Percentiles rank a stretch among this genome's conserved stretches.
phyloP scores from a whole-genome alignment of 805 yeast species.

The Zygoascus bituminiphila region DNA sequence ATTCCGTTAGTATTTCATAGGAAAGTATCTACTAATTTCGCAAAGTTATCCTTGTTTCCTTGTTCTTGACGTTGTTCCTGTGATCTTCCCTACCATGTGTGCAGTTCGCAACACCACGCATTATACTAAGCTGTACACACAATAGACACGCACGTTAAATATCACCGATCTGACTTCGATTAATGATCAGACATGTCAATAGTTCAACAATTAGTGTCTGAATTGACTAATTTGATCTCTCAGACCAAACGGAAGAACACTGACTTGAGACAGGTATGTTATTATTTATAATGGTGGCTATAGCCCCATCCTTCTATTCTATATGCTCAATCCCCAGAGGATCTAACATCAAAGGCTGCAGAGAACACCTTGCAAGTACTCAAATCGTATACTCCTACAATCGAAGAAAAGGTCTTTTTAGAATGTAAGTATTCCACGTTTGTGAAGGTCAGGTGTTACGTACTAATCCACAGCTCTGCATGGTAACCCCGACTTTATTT shows the following conservation, averaged over 20 bases:
- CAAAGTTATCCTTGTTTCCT: no score
- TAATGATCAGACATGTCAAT: constrained; percentile 40
- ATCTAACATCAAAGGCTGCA: constrained; percentile 27
- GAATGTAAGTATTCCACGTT: constrained; percentile 16
- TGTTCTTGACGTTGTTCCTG: no score
- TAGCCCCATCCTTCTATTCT: no score
- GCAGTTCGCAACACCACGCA: no score
- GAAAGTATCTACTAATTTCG: no score
- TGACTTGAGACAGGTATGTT: constrained; percentile 53
- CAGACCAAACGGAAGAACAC: constrained; percentile 66
- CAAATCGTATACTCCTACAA: constrained; percentile 28
- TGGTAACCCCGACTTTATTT: constrained; percentile 35
- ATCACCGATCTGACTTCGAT: no score
- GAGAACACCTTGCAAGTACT: constrained; percentile 45
- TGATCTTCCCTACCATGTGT: no score
- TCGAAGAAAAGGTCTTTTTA: constrained; percentile 19
- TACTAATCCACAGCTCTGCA: not conserved
- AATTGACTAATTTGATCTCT: constrained; percentile 49
- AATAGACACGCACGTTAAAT: no score
- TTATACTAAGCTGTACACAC: no score
- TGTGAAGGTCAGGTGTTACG: no score
- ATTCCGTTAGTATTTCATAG: no score
- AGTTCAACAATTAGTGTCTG: constrained; percentile 44
- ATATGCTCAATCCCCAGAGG: not conserved
- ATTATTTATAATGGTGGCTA: not conserved